Evolutionary conservation across 78 protist species (phyloP), one percentile per base, ranked within the genome.

Genomic region (Diacronema lutheri): DNA sequence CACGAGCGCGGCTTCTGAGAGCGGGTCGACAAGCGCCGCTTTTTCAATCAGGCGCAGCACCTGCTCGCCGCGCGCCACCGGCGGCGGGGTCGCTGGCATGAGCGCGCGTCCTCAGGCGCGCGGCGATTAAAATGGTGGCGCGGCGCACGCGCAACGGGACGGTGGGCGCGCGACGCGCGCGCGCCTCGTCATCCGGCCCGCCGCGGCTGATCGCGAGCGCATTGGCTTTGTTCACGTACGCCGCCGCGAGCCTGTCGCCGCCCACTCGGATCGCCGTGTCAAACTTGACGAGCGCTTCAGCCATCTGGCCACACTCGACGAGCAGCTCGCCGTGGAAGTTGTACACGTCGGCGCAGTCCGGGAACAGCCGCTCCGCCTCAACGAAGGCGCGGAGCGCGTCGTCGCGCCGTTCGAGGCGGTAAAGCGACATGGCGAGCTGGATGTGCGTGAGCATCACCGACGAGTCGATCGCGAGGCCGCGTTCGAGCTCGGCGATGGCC

Each of bases 311-410:
- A 7, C 23, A 0, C 57, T 71, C 79, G 38, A 71, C 35, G 37
- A 71, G 57, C 26, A 71, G 33, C 79, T 71, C 79, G 23, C 79
- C 79, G 37, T 26, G 57, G 57, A 38, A 71, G 35, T 71, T 71
- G 57, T 26, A 56, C 35, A 41, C 79, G 31, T 71, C 79, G 58
- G 79, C 55, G 9, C n/a, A 25, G 13, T 19, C 16, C 19, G 79
- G 57, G 35, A 71, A 71, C 20, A 1, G 26, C 25, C 6, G 23
- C 57, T 41, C 79, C 31, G 71, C 71, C 40, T 64, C 35, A 7
- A 21, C 33, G 61, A 13, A 56, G 23, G 16, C 12, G 23, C 12
- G 23, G 23, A 1, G 5, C 16, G 61, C 61, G 23, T 20, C 29
- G 1, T 5, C 13, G 61, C 61, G 23, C 61, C 4, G 61, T 1